A percentile compares a stretch with the other conserved stretches of the same genome.
Conservation (phyloP, 2,329 filamentous ascomycete species). For the Aspergillus eucalypticola region DNA sequence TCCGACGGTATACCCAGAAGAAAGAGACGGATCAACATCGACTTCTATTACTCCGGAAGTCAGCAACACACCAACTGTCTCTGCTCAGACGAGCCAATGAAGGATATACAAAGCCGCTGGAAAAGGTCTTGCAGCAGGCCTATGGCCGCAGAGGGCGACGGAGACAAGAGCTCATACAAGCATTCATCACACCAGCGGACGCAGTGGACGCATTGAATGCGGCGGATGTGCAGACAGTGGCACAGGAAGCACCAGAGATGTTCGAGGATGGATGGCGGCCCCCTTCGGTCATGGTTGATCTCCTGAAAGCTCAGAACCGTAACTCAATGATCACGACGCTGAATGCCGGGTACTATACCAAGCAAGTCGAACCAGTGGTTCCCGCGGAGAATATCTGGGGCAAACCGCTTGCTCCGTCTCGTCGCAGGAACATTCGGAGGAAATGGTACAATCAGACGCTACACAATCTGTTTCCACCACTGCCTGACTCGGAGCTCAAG, state of each 20-base stretch:
- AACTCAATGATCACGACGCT: constrained; percentile 28
- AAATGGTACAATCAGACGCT: constrained; percentile 40
- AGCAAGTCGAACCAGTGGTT: constrained; percentile 30
- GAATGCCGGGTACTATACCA: constrained; percentile 27
- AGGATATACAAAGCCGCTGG: constrained; percentile 53
- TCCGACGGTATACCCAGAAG: constrained; percentile 43
- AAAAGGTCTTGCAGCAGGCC: constrained; percentile 54
- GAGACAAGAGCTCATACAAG: constrained; percentile 50
- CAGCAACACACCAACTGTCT: constrained; percentile 42
- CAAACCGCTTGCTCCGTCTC: constrained; percentile 29
- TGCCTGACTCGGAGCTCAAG: constrained; percentile 39
- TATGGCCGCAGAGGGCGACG: constrained; percentile 60
- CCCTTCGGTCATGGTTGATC: constrained; percentile 30
- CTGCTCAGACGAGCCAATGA: constrained; percentile 55
- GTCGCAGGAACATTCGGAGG: constrained; percentile 37
- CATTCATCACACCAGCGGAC: constrained; percentile 32
- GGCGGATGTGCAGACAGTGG: not conserved
- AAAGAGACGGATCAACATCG: constrained; percentile 18
- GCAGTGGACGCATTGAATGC: constrained; percentile 21
- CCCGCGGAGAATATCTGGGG: constrained; percentile 41
- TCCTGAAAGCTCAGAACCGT: constrained; percentile 38
- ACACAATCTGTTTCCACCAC: constrained; percentile 38
- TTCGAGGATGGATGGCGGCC: constrained; percentile 38
- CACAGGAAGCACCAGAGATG: not conserved
- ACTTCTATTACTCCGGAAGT: constrained; percentile 25